Evolutionary conservation across 2,329 filamentous ascomycete genomes (phyloP).

Genomic region (Aspergillus nomiae): DNA sequence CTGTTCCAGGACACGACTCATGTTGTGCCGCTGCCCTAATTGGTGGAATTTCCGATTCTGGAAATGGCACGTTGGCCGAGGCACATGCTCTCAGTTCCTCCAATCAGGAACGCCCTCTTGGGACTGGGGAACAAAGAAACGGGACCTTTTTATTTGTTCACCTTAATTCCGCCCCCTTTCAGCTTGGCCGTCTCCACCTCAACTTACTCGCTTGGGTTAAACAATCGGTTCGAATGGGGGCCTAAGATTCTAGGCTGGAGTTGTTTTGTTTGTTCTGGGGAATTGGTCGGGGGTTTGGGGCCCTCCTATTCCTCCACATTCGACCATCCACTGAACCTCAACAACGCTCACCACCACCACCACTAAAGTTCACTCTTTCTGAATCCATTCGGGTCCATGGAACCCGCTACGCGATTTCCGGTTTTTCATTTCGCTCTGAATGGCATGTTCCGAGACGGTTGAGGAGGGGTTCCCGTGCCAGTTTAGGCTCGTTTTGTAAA

Average conservation of each 20-base stretch:
- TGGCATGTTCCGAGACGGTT: neutral
- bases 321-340: neutral
- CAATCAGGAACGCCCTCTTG: neutral
- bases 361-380: neutral
- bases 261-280: conserved; percentile 2
- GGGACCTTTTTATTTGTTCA: neutral
- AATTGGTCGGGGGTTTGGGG: conserved; percentile 6
- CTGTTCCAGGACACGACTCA: neutral
- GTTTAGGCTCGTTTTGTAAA: neutral
- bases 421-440: neutral
- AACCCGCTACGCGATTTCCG: neutral
- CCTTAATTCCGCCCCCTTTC: neutral
- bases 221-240: neutral
- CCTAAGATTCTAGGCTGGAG: neutral
- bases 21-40: neutral
- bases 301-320: conserved; percentile 4
- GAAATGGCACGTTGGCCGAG: conserved; percentile 3
- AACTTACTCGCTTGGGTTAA: neutral
- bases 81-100: neutral
- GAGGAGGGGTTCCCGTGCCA: neutral
- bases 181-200: neutral
- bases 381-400: neutral
- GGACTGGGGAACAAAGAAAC: neutral
- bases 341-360: neutral
- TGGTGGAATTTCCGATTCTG: neutral